Evolutionary conservation across 345 rosid genomes (phyloP), one percentile per base, ranked within the genome.

Genomic region (Brassica carinata): DNA sequence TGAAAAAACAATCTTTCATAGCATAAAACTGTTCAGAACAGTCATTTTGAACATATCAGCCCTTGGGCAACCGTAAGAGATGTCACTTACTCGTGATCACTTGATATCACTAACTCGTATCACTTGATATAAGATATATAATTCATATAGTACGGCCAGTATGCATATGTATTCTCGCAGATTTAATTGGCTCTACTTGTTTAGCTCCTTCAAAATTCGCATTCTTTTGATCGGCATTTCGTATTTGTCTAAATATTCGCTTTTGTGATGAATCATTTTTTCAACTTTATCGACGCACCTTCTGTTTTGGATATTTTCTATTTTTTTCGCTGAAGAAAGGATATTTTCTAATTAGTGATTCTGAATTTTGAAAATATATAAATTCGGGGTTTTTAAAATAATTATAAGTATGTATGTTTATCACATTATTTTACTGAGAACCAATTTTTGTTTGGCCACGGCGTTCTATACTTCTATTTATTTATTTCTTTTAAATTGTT

Each of bases 201-300:
- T 61, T 23, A 61, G 64, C 30, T 9, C 64, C 5, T 61, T 23
- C n/a, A 61, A 61, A 61, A 61, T 23, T 23, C n/a, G n/a, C 33
- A 26, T 23, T 61, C 5, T 61, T 61, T 59, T 61, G 13, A 11
- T 23, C 31, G 3, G 6, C 3, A 61, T 4, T 9, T 61, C 31
- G n/a, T 61, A 61, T 61, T 61, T 61, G n/a, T 23, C 64, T 59
- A 59, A 23, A 59, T 59, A 23, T 59, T 59, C 64, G 64, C 6
- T 23, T 23, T 59, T 59, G 64, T 23, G 30, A 59, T 59, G 30
- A 59, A 9, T 59, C 30, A 23, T 59, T 61, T 59, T 8, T 61
- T 59, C 30, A 59, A 59, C 64, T 59, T 59, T 59, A 59, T 8
- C 30, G 23, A 8, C 3, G 1, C 14, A 59, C 64, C 64, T 59